Conservation (phyloP, 2,329 filamentous ascomycete species). For the Colletotrichum limetticola region DNA sequence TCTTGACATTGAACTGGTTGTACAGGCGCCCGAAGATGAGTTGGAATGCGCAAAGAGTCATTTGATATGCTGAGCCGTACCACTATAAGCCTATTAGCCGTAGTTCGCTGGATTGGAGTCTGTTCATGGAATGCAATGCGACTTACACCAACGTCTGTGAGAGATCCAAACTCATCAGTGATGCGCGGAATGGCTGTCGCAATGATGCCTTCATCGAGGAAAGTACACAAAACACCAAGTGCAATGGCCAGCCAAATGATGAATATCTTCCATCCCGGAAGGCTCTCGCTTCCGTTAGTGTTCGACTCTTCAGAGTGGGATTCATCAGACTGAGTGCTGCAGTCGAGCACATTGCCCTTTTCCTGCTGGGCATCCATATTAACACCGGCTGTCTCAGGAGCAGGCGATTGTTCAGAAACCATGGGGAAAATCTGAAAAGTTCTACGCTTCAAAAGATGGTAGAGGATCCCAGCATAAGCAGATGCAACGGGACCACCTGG, state of each 20-base stretch:
- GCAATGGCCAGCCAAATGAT: slow-evolving; percentile 11
- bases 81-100: slow-evolving; percentile 36
- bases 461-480: neutral
- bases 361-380: neutral
- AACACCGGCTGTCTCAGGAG: neutral
- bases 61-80: slow-evolving; percentile 43
- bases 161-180: slow-evolving; percentile 47
- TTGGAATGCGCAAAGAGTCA: slow-evolving; percentile 41
- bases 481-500: neutral
- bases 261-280: slow-evolving; percentile 14
- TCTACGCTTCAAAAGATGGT: neutral
- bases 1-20: slow-evolving; percentile 43
- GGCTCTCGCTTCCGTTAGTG: neutral
- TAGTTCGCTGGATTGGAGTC: neutral
- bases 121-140: neutral
- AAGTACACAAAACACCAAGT: slow-evolving; percentile 20
- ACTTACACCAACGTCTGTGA: slow-evolving; percentile 53
- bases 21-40: slow-evolving; percentile 45
- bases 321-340: neutral
- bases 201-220: slow-evolving; percentile 42
- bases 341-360: neutral
- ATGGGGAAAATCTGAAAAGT: neutral
- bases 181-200: slow-evolving; percentile 49
- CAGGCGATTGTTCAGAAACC: neutral
- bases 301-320: neutral